Evolutionary conservation across 2,329 filamentous ascomycete species (phyloP), one percentile per base, ranked within the genome.

Genomic region (Phymatotrichopsis omnivora): DNA sequence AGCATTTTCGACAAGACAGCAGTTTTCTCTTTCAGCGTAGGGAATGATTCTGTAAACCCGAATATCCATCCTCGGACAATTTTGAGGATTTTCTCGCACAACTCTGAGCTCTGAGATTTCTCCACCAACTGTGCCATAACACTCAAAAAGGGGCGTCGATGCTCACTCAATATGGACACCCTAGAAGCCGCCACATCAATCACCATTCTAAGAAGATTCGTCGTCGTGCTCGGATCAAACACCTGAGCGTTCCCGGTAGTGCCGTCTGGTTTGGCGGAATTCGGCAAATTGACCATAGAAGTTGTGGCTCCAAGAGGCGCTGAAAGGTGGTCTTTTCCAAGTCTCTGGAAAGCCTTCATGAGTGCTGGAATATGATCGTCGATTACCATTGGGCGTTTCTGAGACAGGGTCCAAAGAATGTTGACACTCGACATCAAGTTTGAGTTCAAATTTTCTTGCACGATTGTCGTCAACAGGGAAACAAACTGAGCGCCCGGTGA

Each of bases 1-100:
- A 96, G 69, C 91, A 99, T 99, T 67, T 98, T 99, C 59, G 93
- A 87, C n/a, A 99, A 68, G 1, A 99, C 91, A 1, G 93, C 93
- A 0, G 89, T 96, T 69, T 98, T 98, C 65, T 98, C 93, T 64
- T 99, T 99, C 1, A 98, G 72, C 0, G 91, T 98, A 0, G 91
- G 91, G 73, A 91, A 95, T 2, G 86, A 91, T 53, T 94, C 91
- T 47, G 85, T 87, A 0, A 85, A 91, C 55, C 85, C 77, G 69
- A 99, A 98, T 5, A 98, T 84, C 93, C 93, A 99, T 24, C 73
- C 75, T 62, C 96, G 89, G 3, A 95, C 89, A 75, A 98, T 89
- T 39, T 81, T 78, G 22, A 99, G 68, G 43, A 98, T 87, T 67
- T 94, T 94, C 59, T 85, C 81, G 63, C 91, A 96, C 6, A 99